Conservation (phyloP, 441 rosid species). For the Melastoma candidum region DNA sequence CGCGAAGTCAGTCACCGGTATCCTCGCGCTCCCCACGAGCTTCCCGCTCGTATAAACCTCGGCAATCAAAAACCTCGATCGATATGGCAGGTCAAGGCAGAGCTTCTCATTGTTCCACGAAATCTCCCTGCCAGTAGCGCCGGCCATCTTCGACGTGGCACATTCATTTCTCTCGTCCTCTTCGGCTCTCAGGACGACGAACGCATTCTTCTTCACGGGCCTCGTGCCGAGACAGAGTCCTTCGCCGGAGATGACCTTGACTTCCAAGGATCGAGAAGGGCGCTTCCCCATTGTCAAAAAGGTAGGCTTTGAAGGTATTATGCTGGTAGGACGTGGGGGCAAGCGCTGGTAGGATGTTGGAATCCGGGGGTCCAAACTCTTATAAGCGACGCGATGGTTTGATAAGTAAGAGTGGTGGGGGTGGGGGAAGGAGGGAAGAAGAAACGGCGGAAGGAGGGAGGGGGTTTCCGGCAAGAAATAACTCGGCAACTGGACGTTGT, state of each 20-base stretch:
- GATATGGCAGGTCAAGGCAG: slow-evolving; percentile 1
- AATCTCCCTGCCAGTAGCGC: not conserved
- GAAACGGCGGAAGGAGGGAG: too few relatives aligned
- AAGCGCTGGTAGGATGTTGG: too few relatives aligned
- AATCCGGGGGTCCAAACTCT: too few relatives aligned
- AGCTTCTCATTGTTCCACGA: slow-evolving; percentile 7
- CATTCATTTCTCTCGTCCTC: not conserved
- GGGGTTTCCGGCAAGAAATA: too few relatives aligned
- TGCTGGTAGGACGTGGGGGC: too few relatives aligned
- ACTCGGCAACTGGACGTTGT: too few relatives aligned
- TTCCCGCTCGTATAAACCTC: slow-evolving; percentile 5
- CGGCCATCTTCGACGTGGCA: not conserved
- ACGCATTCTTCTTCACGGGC: slow-evolving; percentile 1
- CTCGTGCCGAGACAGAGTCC: slow-evolving; percentile 2
- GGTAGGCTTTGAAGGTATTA: too few relatives aligned
- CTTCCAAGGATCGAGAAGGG: too few relatives aligned
- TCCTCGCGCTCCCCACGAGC: slow-evolving; percentile 6
- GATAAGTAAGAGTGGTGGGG: too few relatives aligned
- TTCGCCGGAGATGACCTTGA: slow-evolving; percentile 1
- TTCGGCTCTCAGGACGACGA: not conserved
- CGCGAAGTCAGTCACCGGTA: slow-evolving; percentile 7
- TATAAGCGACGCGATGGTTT: too few relatives aligned
- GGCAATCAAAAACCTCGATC: not conserved
- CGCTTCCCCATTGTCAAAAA: too few relatives aligned
- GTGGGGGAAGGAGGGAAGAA: too few relatives aligned